Evolutionary conservation across 495 filamentous ascomycete species (phyloP), one percentile per base, ranked within the genome.

Genomic region (Darksidea phi): DNA sequence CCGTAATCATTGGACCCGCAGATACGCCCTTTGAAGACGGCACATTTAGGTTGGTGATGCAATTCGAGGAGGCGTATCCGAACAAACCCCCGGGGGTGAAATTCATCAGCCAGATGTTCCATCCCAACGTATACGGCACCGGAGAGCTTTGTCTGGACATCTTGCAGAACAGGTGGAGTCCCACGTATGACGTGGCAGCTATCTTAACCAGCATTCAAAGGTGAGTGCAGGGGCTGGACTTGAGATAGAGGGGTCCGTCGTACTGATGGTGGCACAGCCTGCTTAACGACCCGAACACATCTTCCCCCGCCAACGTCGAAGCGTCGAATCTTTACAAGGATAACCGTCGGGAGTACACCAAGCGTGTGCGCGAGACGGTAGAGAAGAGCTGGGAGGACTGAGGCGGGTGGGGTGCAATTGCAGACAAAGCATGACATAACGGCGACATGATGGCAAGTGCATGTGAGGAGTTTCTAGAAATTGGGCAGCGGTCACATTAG

Each of bases 1-100:
- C 94, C 58, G 94, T 98, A 57, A 98, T 98, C 61, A 97, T 98
- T 63, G 94, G 94, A 21, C 94, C 94, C 45, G 91, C 91, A 41
- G 94, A 98, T 66, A 98, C 94, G 0, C 93, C 95, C 10, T 98
- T 98, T 72, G 94, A 98, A 76, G 94, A 98, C 77, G 94, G 94
- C 48, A 98, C 95, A 8, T 98, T 98, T 74, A 82, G 92, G 46
- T 84, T 98, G 7, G 92, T 97, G 49, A 97, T 98, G 94, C 91
- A 97, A 68, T 98, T 98, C 60, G 94, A 97, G 71, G 94, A 98
- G 71, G 90, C 94, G 60, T 98, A 98, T 68, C 94, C 94, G 12
- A 98, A 97, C 77, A 97, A 97, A 71, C 94, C 94, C 1, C 94
- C 94, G 0, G 88, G 90, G 1, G 94, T 97, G 72, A 97, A 97